Conservation (phyloP, 2,329 filamentous ascomycete species). For the Malbranchea zuffiana region DNA sequence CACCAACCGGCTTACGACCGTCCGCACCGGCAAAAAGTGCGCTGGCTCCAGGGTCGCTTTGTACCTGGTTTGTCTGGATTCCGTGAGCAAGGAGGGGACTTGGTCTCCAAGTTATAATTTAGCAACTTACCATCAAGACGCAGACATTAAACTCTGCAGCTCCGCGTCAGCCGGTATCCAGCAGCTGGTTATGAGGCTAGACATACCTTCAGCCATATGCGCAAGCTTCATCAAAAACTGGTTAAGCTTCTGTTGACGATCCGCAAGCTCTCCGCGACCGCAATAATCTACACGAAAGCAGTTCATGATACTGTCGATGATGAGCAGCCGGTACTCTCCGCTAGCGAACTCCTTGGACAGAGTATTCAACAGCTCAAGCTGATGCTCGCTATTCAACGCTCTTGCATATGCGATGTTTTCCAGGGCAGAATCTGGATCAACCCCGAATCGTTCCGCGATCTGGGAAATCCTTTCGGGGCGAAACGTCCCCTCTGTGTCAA, state of each 20-base stretch:
- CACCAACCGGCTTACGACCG: conserved; percentile 56
- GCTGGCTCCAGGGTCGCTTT: conserved; percentile 58
- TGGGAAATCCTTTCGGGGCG: conserved; percentile 56
- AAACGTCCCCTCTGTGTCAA: conserved; percentile 57
- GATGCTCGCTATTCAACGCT: conserved; percentile 55
- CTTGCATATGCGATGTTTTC: conserved; percentile 59
- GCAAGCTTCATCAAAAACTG: conserved; percentile 53
- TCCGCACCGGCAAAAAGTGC: conserved; percentile 57
- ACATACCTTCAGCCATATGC: conserved; percentile 51
- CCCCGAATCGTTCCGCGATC: conserved; percentile 55
- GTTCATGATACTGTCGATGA: conserved; percentile 61
- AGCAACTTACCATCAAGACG: conserved; percentile 44
- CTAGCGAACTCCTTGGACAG: conserved; percentile 51
- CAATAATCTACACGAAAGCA: conserved; percentile 57
- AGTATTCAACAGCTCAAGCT: conserved; percentile 52
- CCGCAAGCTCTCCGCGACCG: conserved; percentile 56
- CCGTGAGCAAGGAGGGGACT: conserved; percentile 5
- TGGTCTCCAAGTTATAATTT: no score
- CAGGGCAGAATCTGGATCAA: conserved; percentile 48
- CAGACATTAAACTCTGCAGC: conserved; percentile 54
- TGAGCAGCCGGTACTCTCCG: conserved; percentile 54
- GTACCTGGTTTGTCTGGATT: conserved; percentile 56
- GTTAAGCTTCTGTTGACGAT: conserved; percentile 57
- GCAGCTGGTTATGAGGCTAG: background rate
- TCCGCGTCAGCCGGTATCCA: conserved; percentile 11